Conservation (phyloP, 2,329 filamentous ascomycete species). For the Mycosphaerella sp. region DNA sequence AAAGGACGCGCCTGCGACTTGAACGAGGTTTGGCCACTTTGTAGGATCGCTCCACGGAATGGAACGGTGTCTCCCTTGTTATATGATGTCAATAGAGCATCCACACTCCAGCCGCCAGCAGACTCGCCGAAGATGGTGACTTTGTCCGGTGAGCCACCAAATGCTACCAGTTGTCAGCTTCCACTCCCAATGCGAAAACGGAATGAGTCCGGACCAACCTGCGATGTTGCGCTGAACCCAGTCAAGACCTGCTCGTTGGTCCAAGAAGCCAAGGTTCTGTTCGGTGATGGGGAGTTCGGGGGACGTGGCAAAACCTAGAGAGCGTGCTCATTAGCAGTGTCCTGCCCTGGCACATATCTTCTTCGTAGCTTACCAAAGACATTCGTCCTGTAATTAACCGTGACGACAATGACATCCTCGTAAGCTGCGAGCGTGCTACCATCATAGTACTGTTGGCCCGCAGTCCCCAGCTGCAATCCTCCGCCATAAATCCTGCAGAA, state of each 20-base stretch:
- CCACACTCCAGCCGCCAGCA: constrained; percentile 31
- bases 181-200: neutral
- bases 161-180: constrained; percentile 14
- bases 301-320: constrained; percentile 35
- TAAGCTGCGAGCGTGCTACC: constrained; percentile 32
- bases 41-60: constrained; percentile 33
- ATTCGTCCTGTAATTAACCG: constrained; percentile 33
- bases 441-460: constrained; percentile 27
- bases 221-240: constrained; percentile 36
- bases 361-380: constrained; percentile 1
- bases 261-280: constrained; percentile 35
- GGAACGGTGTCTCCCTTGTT: constrained; percentile 25
- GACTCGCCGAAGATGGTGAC: constrained; percentile 35
- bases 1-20: constrained; percentile 12
- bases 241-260: constrained; percentile 34
- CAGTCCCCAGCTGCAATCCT: constrained; percentile 29
- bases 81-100: constrained; percentile 31
- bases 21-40: constrained; percentile 31
- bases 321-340: neutral
- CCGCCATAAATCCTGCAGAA: constrained; percentile 28
- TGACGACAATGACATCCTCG: constrained; percentile 32
- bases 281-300: constrained; percentile 32
- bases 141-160: constrained; percentile 35
- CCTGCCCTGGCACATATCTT: neutral
- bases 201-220: neutral